Percentiles rank a stretch among this genome's conserved stretches.
Evolutionary conservation across 1,284 basidiomycete genomes (phyloP).

Genomic region (Entoloma clypeatum): DNA sequence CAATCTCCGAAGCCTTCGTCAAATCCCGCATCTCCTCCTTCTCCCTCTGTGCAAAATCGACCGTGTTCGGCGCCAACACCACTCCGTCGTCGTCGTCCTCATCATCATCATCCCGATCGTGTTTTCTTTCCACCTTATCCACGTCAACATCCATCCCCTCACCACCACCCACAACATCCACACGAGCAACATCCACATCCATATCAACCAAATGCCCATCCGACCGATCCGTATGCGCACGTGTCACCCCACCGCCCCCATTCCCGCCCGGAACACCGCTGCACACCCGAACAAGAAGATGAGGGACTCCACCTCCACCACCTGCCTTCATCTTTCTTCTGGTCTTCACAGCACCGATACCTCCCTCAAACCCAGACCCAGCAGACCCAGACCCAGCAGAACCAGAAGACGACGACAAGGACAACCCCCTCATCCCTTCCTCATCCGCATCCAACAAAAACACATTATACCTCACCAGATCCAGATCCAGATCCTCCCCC

Average conservation of each 20-base stretch:
- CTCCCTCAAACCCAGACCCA: no score
- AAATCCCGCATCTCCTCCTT: constrained; percentile 88
- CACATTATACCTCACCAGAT: constrained; percentile 76
- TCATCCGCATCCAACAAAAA: constrained; percentile 72
- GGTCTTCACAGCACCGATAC: no score
- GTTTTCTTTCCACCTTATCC: constrained; percentile 9
- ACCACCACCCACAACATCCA: constrained; percentile 9
- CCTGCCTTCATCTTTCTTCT: no score
- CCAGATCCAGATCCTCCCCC: constrained; percentile 7
- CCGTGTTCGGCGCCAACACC: constrained; percentile 45
- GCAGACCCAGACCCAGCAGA: no score
- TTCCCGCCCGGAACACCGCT: constrained; percentile 32
- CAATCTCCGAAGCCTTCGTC: constrained; percentile 81
- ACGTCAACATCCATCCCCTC: constrained; percentile 25
- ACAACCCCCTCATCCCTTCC: constrained; percentile 44
- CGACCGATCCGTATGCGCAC: constrained; percentile 34
- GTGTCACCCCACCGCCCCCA: constrained; percentile 10
- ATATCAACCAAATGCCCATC: constrained; percentile 35
- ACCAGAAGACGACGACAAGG: no score
- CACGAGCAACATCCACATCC: constrained; percentile 15
- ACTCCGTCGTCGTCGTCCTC: constrained; percentile 3
- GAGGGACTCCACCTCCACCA: constrained; percentile 35
- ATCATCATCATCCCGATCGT: constrained; percentile 3
- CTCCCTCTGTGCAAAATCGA: constrained; percentile 76
- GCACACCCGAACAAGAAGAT: constrained; percentile 46